Evolutionary conservation across 2,329 filamentous ascomycete genomes (phyloP).

Genomic region (Hortaea sp.): DNA sequence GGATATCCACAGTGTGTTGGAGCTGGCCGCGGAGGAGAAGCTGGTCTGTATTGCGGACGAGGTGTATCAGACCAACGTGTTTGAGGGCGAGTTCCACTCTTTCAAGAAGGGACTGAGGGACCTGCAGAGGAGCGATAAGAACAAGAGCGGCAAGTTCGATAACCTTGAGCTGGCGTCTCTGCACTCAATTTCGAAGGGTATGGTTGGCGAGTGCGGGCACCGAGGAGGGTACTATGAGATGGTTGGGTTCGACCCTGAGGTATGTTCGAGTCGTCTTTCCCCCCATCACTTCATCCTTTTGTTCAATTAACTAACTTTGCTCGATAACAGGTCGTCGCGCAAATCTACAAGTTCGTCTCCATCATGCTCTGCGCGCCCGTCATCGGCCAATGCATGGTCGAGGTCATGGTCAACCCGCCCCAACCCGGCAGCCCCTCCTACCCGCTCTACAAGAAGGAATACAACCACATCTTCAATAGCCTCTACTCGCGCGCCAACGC

Average conservation of each 20-base stretch:
- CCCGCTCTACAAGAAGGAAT: slow-evolving; percentile 75
- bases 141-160: slow-evolving; percentile 67
- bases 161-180: slow-evolving; percentile 80
- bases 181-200: slow-evolving; percentile 93
- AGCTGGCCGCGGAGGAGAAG: slow-evolving; percentile 74
- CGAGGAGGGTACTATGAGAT: slow-evolving; percentile 97
- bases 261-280: slow-evolving; percentile 7
- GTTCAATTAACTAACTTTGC: too few species aligned
- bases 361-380: slow-evolving; percentile 96
- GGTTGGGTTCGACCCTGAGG: slow-evolving; percentile 61
- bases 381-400: slow-evolving; percentile 89
- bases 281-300: too few species aligned
- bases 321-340: slow-evolving; percentile 60
- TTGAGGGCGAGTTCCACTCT: slow-evolving; percentile 84
- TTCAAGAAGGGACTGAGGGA: slow-evolving; percentile 85
- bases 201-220: slow-evolving; percentile 98
- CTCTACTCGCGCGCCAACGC: slow-evolving; percentile 72
- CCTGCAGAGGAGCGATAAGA: slow-evolving; percentile 56
- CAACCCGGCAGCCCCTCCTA: slow-evolving; percentile 72
- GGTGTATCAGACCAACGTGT: slow-evolving; percentile 99
- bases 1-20: slow-evolving; percentile 75
- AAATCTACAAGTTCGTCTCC: slow-evolving; percentile 98
- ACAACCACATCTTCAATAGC: slow-evolving; percentile 68
- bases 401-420: slow-evolving; percentile 96
- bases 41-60: slow-evolving; percentile 91